Percentiles rank a stretch among this genome's conserved stretches.
These are phyloP conservation scores for Lepidopterella palustris DNA, from an alignment of 495 filamentous ascomycete genomes.

Conservation along the genomic window DNA sequence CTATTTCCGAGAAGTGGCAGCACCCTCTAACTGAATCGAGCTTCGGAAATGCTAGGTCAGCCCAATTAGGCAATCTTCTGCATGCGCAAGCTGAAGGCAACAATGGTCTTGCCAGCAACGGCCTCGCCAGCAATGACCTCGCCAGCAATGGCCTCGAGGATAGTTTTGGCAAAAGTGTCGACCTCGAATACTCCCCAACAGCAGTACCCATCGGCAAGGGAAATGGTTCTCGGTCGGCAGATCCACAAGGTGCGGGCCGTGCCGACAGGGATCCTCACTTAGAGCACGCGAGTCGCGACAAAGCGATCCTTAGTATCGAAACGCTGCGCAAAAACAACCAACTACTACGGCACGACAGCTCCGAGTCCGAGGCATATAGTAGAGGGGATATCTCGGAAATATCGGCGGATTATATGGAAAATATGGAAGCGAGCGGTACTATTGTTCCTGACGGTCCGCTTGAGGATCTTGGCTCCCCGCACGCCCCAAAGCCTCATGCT, in stretches of 20 bases:
- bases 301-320: conserved; percentile 25
- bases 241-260: conserved; percentile 17
- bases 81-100: background rate
- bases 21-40: conserved; percentile 9
- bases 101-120: background rate
- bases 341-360: conserved; percentile 27
- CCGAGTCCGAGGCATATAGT: conserved; percentile 27
- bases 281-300: conserved; percentile 15
- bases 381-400: conserved; percentile 10
- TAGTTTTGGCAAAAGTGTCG: background rate
- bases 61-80: background rate
- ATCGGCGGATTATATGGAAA: conserved; percentile 14
- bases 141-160: background rate
- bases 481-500: conserved; percentile 4
- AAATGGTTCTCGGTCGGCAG: background rate
- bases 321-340: conserved; percentile 26
- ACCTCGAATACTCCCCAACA: conserved; percentile 4
- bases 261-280: conserved; percentile 2
- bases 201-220: conserved; percentile 9
- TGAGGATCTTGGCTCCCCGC: conserved; percentile 14
- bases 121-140: background rate
- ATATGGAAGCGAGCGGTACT: conserved; percentile 35
- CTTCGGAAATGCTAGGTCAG: conserved; percentile 11
- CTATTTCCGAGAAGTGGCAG: conserved; percentile 24
- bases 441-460: conserved; percentile 29